A percentile compares a stretch with the other conserved stretches of the same genome.
Conservation (phyloP, 2,329 filamentous ascomycete species). For the Fusarium sterilihyphosum region DNA sequence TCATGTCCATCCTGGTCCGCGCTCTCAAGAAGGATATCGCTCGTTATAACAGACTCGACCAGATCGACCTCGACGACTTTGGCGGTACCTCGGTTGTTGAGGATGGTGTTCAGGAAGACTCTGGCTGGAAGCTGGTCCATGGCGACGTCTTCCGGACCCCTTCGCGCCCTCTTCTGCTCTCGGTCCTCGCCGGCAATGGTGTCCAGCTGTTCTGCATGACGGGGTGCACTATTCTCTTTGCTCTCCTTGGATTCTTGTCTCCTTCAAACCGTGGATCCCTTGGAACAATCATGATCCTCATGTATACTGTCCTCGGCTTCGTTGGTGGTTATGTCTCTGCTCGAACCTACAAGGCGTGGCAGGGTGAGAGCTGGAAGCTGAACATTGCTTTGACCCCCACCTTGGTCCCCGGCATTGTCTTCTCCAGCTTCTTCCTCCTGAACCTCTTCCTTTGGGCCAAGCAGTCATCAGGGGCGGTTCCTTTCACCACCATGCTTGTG, state of each 20-base stretch:
- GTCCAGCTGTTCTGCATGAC: slow-evolving; percentile 98
- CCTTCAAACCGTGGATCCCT: slow-evolving; percentile 95
- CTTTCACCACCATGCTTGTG: slow-evolving; percentile 96
- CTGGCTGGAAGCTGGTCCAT: slow-evolving; percentile 97
- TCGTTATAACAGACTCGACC: slow-evolving; percentile 93
- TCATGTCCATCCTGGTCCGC: slow-evolving; percentile 89
- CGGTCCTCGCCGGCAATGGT: slow-evolving; percentile 90
- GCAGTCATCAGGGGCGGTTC: slow-evolving; percentile 90
- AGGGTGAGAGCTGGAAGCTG: slow-evolving; percentile 92
- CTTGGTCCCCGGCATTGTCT: slow-evolving; percentile 87
- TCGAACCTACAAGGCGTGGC: slow-evolving; percentile 92
- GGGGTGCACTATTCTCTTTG: slow-evolving; percentile 91
- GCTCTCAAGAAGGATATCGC: slow-evolving; percentile 95
- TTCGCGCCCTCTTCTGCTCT: slow-evolving; percentile 82
- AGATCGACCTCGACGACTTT: slow-evolving; percentile 89
- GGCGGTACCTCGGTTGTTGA: slow-evolving; percentile 82
- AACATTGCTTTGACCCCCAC: slow-evolving; percentile 91
- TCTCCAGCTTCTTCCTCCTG: slow-evolving; percentile 88
- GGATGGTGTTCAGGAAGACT: slow-evolving; percentile 96
- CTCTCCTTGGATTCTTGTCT: slow-evolving; percentile 92
- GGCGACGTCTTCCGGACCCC: slow-evolving; percentile 96
- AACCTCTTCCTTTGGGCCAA: slow-evolving; percentile 98
- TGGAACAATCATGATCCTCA: slow-evolving; percentile 89
- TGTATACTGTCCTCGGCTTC: slow-evolving; percentile 93
- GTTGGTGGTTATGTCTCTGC: slow-evolving; percentile 91